Evolutionary conservation across 2,329 filamentous ascomycete genomes (phyloP), one percentile per base, ranked within the genome.

Genomic region (Tolypocladium tundrense): DNA sequence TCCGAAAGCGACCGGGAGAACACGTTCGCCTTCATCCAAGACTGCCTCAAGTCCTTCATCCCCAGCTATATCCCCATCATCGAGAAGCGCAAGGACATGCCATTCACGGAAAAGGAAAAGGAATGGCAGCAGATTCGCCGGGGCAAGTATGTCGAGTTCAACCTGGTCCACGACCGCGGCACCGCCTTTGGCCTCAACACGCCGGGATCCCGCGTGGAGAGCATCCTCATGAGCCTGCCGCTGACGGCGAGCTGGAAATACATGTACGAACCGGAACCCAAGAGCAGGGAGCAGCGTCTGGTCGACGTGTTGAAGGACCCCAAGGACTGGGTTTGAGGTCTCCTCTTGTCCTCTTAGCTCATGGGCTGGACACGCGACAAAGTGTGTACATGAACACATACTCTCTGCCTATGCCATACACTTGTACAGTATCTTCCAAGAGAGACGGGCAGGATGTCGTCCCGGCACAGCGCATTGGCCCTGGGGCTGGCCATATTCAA

Each of bases 61-160:
- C 94, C 94, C 1, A 88, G 88, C 0, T 99, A 97, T 69, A 67
- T 97, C 1, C 93, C 94, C 35, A 96, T 99, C 64, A 80, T 99
- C 59, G 83, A 91, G 69, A 87, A 82, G 71, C 80, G 94, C 64
- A 97, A 96, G 78, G 88, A 96, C 67, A 91, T 97, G 91, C 86
- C 90, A 0, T 99, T 85, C 67, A 92, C 85, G 0, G 87, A 88
- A 53, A 80, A 86, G 64, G 89, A 97, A 76, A 97, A 96, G 78
- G 85, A 90, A 63, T 99, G 94, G 94, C 94, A 99, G 77, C 94
- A 97, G 77, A 80, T 99, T 61, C 83, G 94, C 54, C 80, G 94
- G 63, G 94, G 94, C n/a, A 82, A 91, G 67, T 99, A 99, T 71
- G 94, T 99, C 62, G 94, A 99, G 75, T 99, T 99, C 75, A 99